Conservation (phyloP, 2,329 filamentous ascomycete species). For the Aspergillus sp. region DNA sequence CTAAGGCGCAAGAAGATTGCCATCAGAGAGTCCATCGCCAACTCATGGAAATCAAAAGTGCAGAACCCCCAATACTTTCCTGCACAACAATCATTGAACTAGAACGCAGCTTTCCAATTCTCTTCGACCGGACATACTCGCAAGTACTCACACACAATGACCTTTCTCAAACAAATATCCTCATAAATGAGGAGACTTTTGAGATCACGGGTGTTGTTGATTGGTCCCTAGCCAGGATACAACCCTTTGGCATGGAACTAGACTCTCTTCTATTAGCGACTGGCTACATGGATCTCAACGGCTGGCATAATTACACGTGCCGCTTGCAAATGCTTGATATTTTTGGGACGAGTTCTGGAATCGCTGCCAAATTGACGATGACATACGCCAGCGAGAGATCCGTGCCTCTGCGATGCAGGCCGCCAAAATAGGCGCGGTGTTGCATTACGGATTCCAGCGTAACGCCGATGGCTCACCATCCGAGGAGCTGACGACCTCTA, state of each 20-base stretch:
- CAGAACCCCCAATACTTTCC: neutral
- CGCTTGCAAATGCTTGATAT: neutral
- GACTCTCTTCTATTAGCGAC: conserved; percentile 8
- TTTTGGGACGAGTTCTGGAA: conserved; percentile 5
- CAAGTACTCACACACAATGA: conserved; percentile 10
- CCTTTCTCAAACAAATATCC: conserved; percentile 11
- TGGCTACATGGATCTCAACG: conserved; percentile 10
- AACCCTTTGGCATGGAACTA: conserved; percentile 13
- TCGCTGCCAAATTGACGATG: neutral
- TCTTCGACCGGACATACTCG: conserved; percentile 8
- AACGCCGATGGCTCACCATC: conserved; percentile 1
- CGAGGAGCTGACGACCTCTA: neutral
- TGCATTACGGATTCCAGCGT: conserved; percentile 4
- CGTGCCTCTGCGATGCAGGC: conserved; percentile 1
- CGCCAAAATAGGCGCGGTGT: neutral
- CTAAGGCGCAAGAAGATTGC: neutral
- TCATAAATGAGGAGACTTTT: conserved; percentile 4
- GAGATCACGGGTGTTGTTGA: conserved; percentile 12
- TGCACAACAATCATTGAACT: conserved; percentile 1
- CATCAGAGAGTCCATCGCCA: neutral
- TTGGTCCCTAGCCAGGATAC: conserved; percentile 9
- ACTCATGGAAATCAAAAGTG: neutral
- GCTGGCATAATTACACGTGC: conserved; percentile 4
- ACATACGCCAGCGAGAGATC: conserved; percentile 2
- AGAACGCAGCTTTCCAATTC: conserved; percentile 1